Conservation (phyloP, 148 eudicot genomes). For the Oxyria digyna region DNA sequence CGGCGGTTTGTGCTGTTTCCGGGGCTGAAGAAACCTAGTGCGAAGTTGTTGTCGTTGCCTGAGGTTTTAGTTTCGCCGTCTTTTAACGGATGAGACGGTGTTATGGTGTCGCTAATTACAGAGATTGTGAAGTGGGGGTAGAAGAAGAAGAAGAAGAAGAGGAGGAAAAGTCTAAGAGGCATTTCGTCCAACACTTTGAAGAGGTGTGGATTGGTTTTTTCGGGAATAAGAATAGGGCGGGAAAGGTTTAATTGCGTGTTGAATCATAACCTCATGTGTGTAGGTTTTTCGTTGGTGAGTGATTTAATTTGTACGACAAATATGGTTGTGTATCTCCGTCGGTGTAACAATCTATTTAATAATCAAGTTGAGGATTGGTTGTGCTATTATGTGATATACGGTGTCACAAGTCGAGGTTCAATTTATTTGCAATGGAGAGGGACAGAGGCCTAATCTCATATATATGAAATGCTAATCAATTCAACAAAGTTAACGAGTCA, state of each 20-base stretch:
- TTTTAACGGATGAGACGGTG: not conserved
- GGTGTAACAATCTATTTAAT: not conserved
- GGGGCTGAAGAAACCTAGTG: constrained; percentile 13
- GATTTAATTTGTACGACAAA: not conserved
- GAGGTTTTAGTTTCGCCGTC: constrained; percentile 5
- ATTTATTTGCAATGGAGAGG: no score
- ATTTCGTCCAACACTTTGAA: not conserved
- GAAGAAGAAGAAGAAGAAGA: not conserved
- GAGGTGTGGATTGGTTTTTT: not conserved
- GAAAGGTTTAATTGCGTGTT: not conserved
- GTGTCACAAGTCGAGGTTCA: not conserved
- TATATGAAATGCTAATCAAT: no score
- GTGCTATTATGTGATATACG: no score
- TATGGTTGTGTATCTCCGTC: not conserved
- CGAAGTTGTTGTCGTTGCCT: not conserved
- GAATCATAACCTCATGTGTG: not conserved
- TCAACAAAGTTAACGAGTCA: no score
- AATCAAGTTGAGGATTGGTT: not conserved
- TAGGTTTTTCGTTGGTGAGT: not conserved
- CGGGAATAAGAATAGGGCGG: not conserved
- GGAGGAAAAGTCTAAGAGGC: not conserved
- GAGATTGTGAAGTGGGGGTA: not conserved
- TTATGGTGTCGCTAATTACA: not conserved
- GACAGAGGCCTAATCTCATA: no score
- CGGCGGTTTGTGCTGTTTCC: not conserved